Conservation (phyloP, 106 monocot genomes). For the Dendrobium officinale region DNA sequence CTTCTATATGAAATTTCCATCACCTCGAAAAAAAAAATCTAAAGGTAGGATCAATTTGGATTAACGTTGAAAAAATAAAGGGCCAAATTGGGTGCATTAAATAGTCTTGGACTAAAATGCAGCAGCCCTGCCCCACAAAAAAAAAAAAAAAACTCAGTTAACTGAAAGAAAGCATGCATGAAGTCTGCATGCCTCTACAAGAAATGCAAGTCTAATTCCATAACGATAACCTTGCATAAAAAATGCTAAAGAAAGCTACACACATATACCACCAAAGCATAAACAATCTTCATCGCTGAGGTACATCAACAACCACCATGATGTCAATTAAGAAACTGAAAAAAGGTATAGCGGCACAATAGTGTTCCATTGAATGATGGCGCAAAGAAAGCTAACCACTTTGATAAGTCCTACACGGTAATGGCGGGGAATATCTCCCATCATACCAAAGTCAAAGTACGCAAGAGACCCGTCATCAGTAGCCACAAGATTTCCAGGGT, state of each 20-base stretch:
- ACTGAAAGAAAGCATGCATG: not conserved
- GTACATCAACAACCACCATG: not conserved
- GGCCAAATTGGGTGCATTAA: too few species aligned
- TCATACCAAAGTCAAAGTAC: slow-evolving; percentile 99
- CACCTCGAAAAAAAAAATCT: too few species aligned
- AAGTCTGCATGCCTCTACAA: not conserved
- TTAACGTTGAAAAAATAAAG: too few species aligned
- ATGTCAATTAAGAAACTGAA: not conserved
- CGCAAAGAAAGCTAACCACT: slow-evolving; percentile 60
- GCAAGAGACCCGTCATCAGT: slow-evolving; percentile 77
- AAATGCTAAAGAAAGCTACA: not conserved
- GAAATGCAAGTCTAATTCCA: not conserved
- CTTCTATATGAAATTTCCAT: too few species aligned
- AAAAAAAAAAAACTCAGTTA: not conserved
- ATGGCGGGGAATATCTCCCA: slow-evolving; percentile 99
- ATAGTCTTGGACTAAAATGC: too few species aligned
- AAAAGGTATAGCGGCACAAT: not conserved
- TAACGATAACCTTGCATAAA: not conserved
- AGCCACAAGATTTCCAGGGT: slow-evolving; percentile 98
- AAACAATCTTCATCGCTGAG: not conserved
- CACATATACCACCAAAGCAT: not conserved
- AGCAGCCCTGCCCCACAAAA: too few species aligned
- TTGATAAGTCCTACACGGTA: slow-evolving; percentile 96
- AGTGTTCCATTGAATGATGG: slow-evolving; percentile 4
- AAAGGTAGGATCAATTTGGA: too few species aligned